Evolutionary conservation across 495 filamentous ascomycete genomes (phyloP).

Genomic region (Choiromyces venosus): DNA sequence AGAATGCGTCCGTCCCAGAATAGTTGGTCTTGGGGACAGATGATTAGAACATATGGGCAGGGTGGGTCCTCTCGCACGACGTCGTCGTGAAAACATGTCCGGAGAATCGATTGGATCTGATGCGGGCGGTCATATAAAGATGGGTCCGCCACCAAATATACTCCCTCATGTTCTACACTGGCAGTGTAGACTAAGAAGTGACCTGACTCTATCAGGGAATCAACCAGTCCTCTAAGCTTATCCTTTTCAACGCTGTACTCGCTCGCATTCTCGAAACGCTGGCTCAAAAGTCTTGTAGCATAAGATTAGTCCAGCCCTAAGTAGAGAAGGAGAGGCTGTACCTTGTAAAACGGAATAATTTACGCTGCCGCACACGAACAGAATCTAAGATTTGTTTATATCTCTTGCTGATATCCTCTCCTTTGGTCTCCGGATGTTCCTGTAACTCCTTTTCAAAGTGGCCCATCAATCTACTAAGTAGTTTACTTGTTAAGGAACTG

Average conservation of each 20-base stretch:
- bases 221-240: conserved; percentile 65
- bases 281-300: conserved; percentile 62
- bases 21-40: conserved; percentile 72
- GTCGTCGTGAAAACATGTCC: conserved; percentile 79
- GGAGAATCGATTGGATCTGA: conserved; percentile 78
- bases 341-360: conserved; percentile 57
- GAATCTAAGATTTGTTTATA: conserved; percentile 94
- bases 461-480: conserved; percentile 74
- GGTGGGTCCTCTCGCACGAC: conserved; percentile 62
- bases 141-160: conserved; percentile 80
- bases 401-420: conserved; percentile 85
- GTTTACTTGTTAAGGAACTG: conserved; percentile 81
- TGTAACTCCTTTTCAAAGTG: conserved; percentile 91
- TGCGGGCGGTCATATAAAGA: conserved; percentile 64
- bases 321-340: conserved; percentile 5
- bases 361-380: conserved; percentile 88
- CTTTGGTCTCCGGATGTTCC: conserved; percentile 70
- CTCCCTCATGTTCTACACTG: conserved; percentile 61
- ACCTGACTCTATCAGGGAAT: conserved; percentile 72
- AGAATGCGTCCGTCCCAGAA: conserved; percentile 77
- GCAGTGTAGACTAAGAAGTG: conserved; percentile 75
- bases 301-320: conserved; percentile 13
- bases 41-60: conserved; percentile 75
- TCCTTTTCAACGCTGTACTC: conserved; percentile 78
- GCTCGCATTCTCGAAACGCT: conserved; percentile 91